These are phyloP conservation scores for Pilasporangium apinafurcum DNA, from an alignment of 352 stramenopile genomes.

Conservation along the genomic window DNA sequence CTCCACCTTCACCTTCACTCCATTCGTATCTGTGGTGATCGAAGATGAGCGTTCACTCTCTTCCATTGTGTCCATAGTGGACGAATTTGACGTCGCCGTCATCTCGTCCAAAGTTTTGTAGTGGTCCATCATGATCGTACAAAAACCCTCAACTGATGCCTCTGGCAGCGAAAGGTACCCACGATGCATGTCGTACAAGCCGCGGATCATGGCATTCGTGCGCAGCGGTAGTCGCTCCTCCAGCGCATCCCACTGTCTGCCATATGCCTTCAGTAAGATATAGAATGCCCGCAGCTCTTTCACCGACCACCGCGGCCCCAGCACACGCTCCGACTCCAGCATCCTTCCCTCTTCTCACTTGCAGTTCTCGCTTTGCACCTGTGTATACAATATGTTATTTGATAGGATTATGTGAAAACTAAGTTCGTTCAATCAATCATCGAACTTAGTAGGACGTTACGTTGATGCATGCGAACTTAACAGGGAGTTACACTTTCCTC, in stretches of 20 bases:
- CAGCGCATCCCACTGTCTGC: slow-evolving; percentile 41
- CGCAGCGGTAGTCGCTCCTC: slow-evolving; percentile 38
- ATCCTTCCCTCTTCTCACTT: no score
- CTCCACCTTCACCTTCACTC: neutral
- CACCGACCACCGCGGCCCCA: slow-evolving; percentile 48
- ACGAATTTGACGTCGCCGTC: slow-evolving; percentile 6
- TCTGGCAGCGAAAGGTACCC: slow-evolving; percentile 61
- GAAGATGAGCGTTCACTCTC: no score
- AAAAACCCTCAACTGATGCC: slow-evolving; percentile 66
- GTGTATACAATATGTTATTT: neutral
- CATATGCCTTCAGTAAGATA: slow-evolving; percentile 47
- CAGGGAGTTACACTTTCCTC: no score
- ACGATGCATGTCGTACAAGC: slow-evolving; percentile 59
- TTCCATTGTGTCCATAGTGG: slow-evolving; percentile 3
- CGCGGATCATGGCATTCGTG: slow-evolving; percentile 52
- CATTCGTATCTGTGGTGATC: no score
- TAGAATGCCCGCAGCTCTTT: slow-evolving; percentile 71
- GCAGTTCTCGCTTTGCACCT: neutral
- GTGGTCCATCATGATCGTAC: slow-evolving; percentile 58
- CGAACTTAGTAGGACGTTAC: no score
- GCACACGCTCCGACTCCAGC: slow-evolving; percentile 6
- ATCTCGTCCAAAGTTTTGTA: slow-evolving; percentile 41
- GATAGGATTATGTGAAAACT: no score
- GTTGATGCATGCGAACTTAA: no score
- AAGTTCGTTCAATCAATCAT: no score